Evolutionary conservation across 306 rosid genomes (phyloP), one percentile per base, ranked within the genome.

Genomic region (Rosa lucieae): DNA sequence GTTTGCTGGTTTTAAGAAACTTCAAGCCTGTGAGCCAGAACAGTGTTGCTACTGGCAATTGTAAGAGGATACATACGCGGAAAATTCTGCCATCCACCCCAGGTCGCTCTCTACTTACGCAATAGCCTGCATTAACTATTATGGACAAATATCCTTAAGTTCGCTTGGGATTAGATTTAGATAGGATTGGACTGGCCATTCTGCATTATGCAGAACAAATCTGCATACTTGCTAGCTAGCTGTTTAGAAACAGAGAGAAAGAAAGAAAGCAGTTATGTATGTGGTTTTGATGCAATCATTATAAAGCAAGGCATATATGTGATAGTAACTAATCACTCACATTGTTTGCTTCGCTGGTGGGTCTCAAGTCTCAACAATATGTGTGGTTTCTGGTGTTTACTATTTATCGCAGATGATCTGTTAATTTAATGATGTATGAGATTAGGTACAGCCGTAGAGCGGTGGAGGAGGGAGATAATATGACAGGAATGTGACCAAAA

Each of bases 1-100:
- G 43, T 63, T 67, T 37, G 71, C 53, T 61, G 58, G 69, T 56
- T 74, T 40, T 58, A 23, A 74, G 69, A 58, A 42, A 44, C 51
- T 56, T 3, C 21, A 44, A 23, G 43, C 42, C 40, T 63, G 43
- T 63, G 69, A 63, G 15, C n/a, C n/a, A 32, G 69, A 63, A 13
- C 10, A 63, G 43, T 63, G 10, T 32, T 12, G 44, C 69, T 32
- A 63, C 43, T 12, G 37, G 69, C 13, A 14, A 44, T 29, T 6
- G 44, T 32, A 35, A 32, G 20, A 35, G n/a, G 20, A 29, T 21
- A 0, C 14, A 21, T 62, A 0, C 66, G 29, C 29, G 29, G 29
- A 26, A 26, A 26, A 26, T 26, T 26, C 29, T 26, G 29, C 29
- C 0, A 26, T 26, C 29, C 0, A 26, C 29, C 29, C 29, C 29